Conservation (phyloP, 805 yeast species). For the Tetrapisispora namnaoensis region DNA sequence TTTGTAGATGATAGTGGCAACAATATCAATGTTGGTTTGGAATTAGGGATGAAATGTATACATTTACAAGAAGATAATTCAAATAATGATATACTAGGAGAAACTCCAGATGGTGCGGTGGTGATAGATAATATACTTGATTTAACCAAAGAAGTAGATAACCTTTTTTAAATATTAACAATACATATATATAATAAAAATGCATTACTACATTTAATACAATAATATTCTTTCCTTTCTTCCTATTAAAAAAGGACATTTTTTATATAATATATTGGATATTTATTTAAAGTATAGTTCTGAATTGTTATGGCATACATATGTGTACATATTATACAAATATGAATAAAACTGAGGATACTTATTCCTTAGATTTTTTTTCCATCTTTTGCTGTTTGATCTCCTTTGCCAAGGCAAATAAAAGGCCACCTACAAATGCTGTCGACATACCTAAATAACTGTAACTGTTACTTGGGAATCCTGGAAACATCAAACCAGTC, state of each 20-base stretch:
- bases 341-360: neutral
- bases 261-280: too few species aligned
- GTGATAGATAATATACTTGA: slow-evolving; percentile 52
- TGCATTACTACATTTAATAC: too few species aligned
- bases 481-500: slow-evolving; percentile 83
- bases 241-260: too few species aligned
- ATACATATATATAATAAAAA: too few species aligned
- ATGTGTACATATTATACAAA: too few species aligned
- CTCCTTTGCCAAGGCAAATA: slow-evolving; percentile 70
- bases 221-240: too few species aligned
- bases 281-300: too few species aligned
- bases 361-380: neutral
- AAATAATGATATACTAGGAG: slow-evolving; percentile 26
- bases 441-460: slow-evolving; percentile 75
- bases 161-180: neutral
- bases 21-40: slow-evolving; percentile 64
- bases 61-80: slow-evolving; percentile 65
- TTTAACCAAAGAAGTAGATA: slow-evolving; percentile 2
- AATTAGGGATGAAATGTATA: slow-evolving; percentile 61
- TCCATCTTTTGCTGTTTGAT: slow-evolving; percentile 54
- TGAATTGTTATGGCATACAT: too few species aligned
- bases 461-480: slow-evolving; percentile 81
- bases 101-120: slow-evolving; percentile 36
- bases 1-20: slow-evolving; percentile 82
- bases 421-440: slow-evolving; percentile 87